Evolutionary conservation across 768 basidiomycete genomes (phyloP).

Genomic region (Naematelia aurantialba): DNA sequence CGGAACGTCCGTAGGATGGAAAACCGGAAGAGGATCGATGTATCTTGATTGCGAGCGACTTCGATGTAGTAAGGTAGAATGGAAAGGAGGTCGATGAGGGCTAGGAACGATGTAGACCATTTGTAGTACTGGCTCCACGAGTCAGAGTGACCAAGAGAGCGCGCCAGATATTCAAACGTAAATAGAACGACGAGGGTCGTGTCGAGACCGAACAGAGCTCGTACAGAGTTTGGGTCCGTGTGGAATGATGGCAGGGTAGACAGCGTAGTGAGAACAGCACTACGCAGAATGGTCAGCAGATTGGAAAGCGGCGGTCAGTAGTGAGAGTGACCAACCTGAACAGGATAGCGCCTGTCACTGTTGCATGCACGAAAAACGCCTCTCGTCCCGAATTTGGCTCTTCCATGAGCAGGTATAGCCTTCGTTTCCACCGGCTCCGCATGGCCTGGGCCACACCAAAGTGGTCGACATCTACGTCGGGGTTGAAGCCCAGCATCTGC

Average conservation of each 20-base stretch:
- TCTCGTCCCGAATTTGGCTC: conserved; percentile 70
- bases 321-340: conserved; percentile 48
- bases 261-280: conserved; percentile 48
- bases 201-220: conserved; percentile 82
- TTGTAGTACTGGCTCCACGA: conserved; percentile 57
- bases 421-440: conserved; percentile 58
- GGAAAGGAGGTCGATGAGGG: conserved; percentile 76
- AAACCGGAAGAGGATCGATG: conserved; percentile 81
- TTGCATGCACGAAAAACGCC: conserved; percentile 71
- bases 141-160: conserved; percentile 64
- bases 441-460: conserved; percentile 40
- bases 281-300: conserved; percentile 12
- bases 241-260: conserved; percentile 51
- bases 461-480: conserved; percentile 45
- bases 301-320: neutral
- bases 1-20: conserved; percentile 88
- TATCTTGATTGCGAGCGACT: conserved; percentile 76
- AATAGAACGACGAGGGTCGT: conserved; percentile 78
- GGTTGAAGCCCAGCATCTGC: conserved; percentile 44
- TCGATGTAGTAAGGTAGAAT: conserved; percentile 88
- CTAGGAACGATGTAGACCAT: conserved; percentile 61
- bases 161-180: conserved; percentile 65
- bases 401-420: conserved; percentile 69
- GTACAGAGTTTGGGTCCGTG: conserved; percentile 56
- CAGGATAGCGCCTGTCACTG: conserved; percentile 68